A percentile compares a stretch with the other conserved stretches of the same genome.
Evolutionary conservation across 2,329 filamentous ascomycete genomes (phyloP).

Genomic region (Volutella citrinella): DNA sequence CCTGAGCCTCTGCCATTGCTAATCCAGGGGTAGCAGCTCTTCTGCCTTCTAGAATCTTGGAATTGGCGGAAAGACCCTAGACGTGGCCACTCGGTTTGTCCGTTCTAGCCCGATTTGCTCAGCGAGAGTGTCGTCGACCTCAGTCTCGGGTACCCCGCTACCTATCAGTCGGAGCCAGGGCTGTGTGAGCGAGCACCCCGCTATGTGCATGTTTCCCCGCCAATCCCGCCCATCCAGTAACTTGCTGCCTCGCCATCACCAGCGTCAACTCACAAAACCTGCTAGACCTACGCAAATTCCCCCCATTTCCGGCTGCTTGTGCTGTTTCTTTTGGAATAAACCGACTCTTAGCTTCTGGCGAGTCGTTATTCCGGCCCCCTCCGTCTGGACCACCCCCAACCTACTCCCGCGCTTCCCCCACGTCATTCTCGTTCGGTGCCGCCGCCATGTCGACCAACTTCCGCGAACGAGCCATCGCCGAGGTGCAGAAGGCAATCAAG

Average conservation of each 20-base stretch:
- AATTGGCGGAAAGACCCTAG: background rate
- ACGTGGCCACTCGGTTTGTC: too few species aligned
- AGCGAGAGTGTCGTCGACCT: too few species aligned
- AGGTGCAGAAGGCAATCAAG: conserved; percentile 97
- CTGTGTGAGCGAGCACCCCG: too few species aligned
- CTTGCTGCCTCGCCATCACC: conserved; percentile 21
- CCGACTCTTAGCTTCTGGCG: conserved; percentile 3
- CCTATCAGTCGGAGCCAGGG: too few species aligned
- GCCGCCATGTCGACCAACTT: conserved; percentile 90
- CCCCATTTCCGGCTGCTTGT: conserved; percentile 5
- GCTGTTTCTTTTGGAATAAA: conserved; percentile 5
- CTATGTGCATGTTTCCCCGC: conserved; percentile 39
- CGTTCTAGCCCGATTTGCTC: too few species aligned
- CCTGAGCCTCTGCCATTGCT: conserved; percentile 69
- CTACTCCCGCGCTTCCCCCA: conserved; percentile 11
- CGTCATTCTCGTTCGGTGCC: conserved; percentile 11
- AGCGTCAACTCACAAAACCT: background rate
- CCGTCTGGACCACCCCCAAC: conserved; percentile 1
- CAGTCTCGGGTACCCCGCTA: too few species aligned
- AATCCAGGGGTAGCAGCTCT: too few species aligned
- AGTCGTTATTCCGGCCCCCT: conserved; percentile 5
- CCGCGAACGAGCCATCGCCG: conserved; percentile 91
- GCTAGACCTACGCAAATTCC: background rate
- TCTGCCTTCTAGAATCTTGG: background rate
- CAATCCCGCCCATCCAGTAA: conserved; percentile 25